Percentiles rank a stretch among this genome's conserved stretches.
Evolutionary conservation across 305 asterid genomes (phyloP).

Genomic region (Rubia peregrina): DNA sequence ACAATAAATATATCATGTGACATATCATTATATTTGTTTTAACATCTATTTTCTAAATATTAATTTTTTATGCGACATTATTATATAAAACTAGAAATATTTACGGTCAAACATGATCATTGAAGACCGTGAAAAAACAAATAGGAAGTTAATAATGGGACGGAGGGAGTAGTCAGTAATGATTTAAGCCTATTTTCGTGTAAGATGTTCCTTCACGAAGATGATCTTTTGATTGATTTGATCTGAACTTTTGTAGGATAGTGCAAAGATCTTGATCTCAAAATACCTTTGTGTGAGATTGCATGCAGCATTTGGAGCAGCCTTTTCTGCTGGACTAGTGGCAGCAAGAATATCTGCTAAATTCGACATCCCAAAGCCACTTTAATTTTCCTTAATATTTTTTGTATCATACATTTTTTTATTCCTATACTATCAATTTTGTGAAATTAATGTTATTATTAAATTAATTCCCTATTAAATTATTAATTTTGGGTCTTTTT

Average conservation of each 20-base stretch:
- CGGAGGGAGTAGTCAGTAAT: slow-evolving; percentile 51
- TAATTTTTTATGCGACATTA: too few relatives aligned
- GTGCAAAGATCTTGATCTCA: slow-evolving; percentile 60
- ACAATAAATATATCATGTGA: too few relatives aligned
- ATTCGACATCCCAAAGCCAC: slow-evolving; percentile 32
- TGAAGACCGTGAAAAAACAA: too few relatives aligned
- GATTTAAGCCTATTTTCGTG: neutral
- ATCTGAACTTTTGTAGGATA: slow-evolving; percentile 34
- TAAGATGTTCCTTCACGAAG: neutral
- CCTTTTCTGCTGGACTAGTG: slow-evolving; percentile 72
- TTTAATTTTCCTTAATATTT: slow-evolving; percentile 12
- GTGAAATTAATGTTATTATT: too few relatives aligned
- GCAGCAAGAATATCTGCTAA: slow-evolving; percentile 50
- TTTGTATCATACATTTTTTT: too few relatives aligned
- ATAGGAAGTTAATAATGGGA: slow-evolving; percentile 42
- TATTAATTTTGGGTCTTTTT: too few relatives aligned
- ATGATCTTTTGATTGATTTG: neutral
- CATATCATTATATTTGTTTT: too few relatives aligned
- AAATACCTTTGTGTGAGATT: slow-evolving; percentile 75
- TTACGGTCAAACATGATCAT: too few relatives aligned
- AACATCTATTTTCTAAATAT: too few relatives aligned
- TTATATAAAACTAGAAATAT: too few relatives aligned
- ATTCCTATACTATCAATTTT: too few relatives aligned
- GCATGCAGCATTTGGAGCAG: slow-evolving; percentile 62
- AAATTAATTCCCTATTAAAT: too few relatives aligned